These are phyloP conservation scores for Alloteropsis semialata DNA, from an alignment of 176 grass and related monocot species.

Conservation along the genomic window DNA sequence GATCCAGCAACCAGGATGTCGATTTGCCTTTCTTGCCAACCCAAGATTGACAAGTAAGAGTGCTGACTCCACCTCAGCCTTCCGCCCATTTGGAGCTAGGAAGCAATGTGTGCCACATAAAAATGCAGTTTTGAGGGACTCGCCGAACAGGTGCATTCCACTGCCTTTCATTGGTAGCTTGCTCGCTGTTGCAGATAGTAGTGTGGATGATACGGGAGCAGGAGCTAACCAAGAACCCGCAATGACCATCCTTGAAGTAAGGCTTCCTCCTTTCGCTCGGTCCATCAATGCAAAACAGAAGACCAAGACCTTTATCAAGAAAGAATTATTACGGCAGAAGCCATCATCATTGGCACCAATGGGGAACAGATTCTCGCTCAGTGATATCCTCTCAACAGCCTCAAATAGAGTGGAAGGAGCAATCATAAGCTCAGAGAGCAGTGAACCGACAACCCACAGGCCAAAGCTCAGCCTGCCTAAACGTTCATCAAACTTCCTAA, in stretches of 20 bases:
- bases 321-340: slow-evolving; percentile 83
- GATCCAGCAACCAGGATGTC: slow-evolving; percentile 90
- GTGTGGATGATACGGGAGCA: slow-evolving; percentile 65
- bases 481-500: slow-evolving; percentile 83
- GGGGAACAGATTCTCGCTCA: slow-evolving; percentile 58
- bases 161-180: slow-evolving; percentile 72
- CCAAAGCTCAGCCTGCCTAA: slow-evolving; percentile 88
- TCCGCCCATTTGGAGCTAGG: slow-evolving; percentile 64
- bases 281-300: slow-evolving; percentile 95
- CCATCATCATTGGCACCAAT: slow-evolving; percentile 54
- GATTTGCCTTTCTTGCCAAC: slow-evolving; percentile 66
- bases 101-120: slow-evolving; percentile 80
- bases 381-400: slow-evolving; percentile 69
- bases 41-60: slow-evolving; percentile 91
- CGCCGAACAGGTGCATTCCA: slow-evolving; percentile 67
- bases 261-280: slow-evolving; percentile 63
- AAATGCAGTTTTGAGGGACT: slow-evolving; percentile 71
- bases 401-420: slow-evolving; percentile 81
- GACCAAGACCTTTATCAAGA: slow-evolving; percentile 73
- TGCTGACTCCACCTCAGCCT: slow-evolving; percentile 82
- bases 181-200: slow-evolving; percentile 72
- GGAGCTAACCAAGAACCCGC: slow-evolving; percentile 88
- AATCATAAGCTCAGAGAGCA: slow-evolving; percentile 84
- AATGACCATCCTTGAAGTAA: slow-evolving; percentile 83
- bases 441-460: slow-evolving; percentile 73